phyloP scores from a whole-genome alignment of 2,329 filamentous ascomycete genomes.

The Fusarium pseudonygamai region DNA sequence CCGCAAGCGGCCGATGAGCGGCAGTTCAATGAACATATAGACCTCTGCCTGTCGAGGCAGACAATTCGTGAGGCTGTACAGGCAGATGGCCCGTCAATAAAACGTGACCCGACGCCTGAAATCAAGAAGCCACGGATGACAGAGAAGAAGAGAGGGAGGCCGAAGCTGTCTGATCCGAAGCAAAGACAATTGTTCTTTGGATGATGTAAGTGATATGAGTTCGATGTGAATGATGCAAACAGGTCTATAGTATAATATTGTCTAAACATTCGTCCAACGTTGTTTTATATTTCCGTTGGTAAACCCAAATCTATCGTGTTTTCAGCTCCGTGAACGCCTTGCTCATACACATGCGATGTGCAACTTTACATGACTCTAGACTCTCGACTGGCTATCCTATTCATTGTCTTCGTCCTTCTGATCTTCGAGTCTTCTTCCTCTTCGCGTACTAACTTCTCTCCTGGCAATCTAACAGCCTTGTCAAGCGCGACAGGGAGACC shows the following conservation, averaged over 20 bases:
- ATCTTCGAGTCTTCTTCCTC: slow-evolving; percentile 47
- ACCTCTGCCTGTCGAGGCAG: slow-evolving; percentile 85
- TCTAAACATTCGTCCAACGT: slow-evolving; percentile 1
- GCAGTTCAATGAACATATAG: slow-evolving; percentile 90
- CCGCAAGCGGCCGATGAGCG: slow-evolving; percentile 80
- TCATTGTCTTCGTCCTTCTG: slow-evolving; percentile 42
- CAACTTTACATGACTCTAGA: slow-evolving; percentile 16
- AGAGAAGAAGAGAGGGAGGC: slow-evolving; percentile 54
- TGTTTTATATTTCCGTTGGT: background rate
- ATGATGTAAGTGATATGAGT: slow-evolving; percentile 35
- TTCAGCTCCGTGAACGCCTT: slow-evolving; percentile 29
- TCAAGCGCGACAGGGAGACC: slow-evolving; percentile 66
- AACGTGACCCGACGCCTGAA: slow-evolving; percentile 48
- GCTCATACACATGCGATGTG: background rate
- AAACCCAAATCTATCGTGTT: slow-evolving; percentile 8
- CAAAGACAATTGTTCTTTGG: slow-evolving; percentile 65
- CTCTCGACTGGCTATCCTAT: slow-evolving; percentile 41
- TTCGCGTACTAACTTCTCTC: slow-evolving; percentile 43
- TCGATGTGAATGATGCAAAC: slow-evolving; percentile 2
- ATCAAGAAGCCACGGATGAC: slow-evolving; percentile 49
- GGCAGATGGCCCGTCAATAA: slow-evolving; percentile 49
- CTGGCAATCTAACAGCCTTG: slow-evolving; percentile 59
- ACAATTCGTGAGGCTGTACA: slow-evolving; percentile 87
- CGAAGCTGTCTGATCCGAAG: slow-evolving; percentile 51
- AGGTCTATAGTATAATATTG: slow-evolving; percentile 10